These are phyloP conservation scores for Globisporangium viniferum DNA, from an alignment of 352 stramenopile genomes.

Conservation along the genomic window DNA sequence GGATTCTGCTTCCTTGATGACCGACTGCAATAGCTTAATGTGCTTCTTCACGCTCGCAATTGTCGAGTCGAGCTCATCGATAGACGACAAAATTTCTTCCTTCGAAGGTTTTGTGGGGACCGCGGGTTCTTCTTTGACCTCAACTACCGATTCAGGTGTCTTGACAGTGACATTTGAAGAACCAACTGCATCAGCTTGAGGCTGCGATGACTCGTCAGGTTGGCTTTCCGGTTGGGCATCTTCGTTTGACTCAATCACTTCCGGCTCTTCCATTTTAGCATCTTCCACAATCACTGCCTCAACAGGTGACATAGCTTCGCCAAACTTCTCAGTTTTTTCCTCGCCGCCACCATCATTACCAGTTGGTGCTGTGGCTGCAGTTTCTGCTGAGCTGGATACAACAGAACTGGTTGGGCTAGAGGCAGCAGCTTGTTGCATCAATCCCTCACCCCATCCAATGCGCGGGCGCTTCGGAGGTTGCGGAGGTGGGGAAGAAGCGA, in stretches of 20 bases:
- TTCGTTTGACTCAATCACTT: background rate
- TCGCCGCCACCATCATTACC: background rate
- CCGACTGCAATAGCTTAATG: slow-evolving; percentile 48
- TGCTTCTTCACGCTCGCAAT: slow-evolving; percentile 74
- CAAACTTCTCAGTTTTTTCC: background rate
- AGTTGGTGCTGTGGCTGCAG: background rate
- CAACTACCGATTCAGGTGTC: background rate
- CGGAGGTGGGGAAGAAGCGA: slow-evolving; percentile 55
- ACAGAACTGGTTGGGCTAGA: slow-evolving; percentile 12
- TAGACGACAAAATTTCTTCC: slow-evolving; percentile 75
- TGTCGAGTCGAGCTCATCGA: slow-evolving; percentile 68
- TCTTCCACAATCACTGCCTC: slow-evolving; percentile 2
- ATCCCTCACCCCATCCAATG: slow-evolving; percentile 78
- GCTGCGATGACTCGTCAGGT: background rate
- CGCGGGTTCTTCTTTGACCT: slow-evolving; percentile 11
- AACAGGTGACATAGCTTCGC: background rate
- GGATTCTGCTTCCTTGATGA: slow-evolving; percentile 38
- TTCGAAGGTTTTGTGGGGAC: slow-evolving; percentile 45
- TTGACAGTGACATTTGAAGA: background rate
- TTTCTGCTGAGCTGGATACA: slow-evolving; percentile 13
- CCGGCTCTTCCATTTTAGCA: slow-evolving; percentile 8
- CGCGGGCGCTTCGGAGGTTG: slow-evolving; percentile 63
- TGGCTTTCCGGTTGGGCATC: background rate
- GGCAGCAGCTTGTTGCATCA: slow-evolving; percentile 36
- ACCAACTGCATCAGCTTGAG: background rate